Evolutionary conservation across 2,329 filamentous ascomycete species (phyloP).

Genomic region (Boeremia lycopersici): DNA sequence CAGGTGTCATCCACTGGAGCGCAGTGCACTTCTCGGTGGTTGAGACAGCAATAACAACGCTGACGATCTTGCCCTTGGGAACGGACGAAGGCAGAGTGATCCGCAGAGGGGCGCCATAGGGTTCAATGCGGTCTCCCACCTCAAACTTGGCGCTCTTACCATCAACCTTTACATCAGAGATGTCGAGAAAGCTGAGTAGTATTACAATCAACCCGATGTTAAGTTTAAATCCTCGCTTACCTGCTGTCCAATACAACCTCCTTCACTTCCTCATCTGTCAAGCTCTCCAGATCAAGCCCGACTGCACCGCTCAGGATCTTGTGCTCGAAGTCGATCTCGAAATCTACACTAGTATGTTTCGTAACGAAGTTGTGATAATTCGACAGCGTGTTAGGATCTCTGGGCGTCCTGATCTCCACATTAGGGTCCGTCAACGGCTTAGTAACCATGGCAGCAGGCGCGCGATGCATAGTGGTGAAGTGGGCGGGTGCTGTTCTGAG

Average conservation of each 20-base stretch:
- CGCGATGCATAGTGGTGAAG: slow-evolving; percentile 29
- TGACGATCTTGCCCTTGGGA: slow-evolving; percentile 54
- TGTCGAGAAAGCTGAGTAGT: slow-evolving; percentile 66
- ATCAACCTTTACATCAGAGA: slow-evolving; percentile 74
- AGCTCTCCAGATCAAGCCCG: slow-evolving; percentile 74
- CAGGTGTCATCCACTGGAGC: slow-evolving; percentile 91
- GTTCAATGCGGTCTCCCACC: slow-evolving; percentile 71
- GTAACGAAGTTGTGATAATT: slow-evolving; percentile 92
- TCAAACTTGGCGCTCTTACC: slow-evolving; percentile 70
- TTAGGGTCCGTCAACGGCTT: slow-evolving; percentile 47
- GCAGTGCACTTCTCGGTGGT: slow-evolving; percentile 91
- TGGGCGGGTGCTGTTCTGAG: neutral
- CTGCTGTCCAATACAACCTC: slow-evolving; percentile 89
- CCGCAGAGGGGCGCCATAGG: slow-evolving; percentile 75
- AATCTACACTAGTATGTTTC: slow-evolving; percentile 78
- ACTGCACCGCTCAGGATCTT: slow-evolving; percentile 80
- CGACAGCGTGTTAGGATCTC: slow-evolving; percentile 87
- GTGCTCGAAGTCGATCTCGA: slow-evolving; percentile 82
- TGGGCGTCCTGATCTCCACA: slow-evolving; percentile 52
- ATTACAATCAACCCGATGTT: neutral
- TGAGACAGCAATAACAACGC: slow-evolving; percentile 61
- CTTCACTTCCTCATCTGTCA: slow-evolving; percentile 72
- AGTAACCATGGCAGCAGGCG: slow-evolving; percentile 40
- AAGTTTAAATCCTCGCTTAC: slow-evolving; percentile 24
- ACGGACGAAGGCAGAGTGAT: slow-evolving; percentile 59